Conservation (phyloP, 2,329 filamentous ascomycete genomes). For the Colletotrichum sojae region DNA sequence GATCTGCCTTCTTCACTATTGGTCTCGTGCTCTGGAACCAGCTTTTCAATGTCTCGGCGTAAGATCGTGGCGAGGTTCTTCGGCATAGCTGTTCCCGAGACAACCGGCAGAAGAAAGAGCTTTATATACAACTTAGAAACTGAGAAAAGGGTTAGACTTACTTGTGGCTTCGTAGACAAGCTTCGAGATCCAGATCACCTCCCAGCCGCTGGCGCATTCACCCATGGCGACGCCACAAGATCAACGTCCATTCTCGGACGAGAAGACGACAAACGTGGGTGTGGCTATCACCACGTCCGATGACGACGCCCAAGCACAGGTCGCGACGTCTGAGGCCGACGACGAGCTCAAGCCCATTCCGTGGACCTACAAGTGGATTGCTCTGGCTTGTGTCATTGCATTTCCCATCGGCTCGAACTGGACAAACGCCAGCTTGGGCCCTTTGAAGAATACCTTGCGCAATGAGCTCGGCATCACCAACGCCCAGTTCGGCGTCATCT, state of each 20-base stretch:
- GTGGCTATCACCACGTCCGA: neutral
- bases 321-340: neutral
- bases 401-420: conserved; percentile 44
- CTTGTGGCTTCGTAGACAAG: no score
- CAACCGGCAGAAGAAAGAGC: neutral
- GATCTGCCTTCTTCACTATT: neutral
- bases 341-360: conserved; percentile 34
- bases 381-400: conserved; percentile 42
- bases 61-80: neutral
- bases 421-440: conserved; percentile 42
- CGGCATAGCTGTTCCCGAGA: neutral
- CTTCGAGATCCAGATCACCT: no score
- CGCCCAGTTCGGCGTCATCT: conserved; percentile 45
- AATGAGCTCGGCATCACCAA: conserved; percentile 44
- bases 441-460: conserved; percentile 44
- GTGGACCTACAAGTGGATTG: conserved; percentile 45
- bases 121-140: neutral
- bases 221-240: conserved; percentile 5
- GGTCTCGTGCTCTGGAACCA: neutral
- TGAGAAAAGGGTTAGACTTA: no score
- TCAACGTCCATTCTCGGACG: neutral
- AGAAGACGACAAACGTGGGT: neutral
- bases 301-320: neutral
- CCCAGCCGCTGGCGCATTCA: no score
- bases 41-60: neutral